Evolutionary conservation across 805 yeast genomes (phyloP), one percentile per base, ranked within the genome.

Genomic region (Barnettozyma populi): DNA sequence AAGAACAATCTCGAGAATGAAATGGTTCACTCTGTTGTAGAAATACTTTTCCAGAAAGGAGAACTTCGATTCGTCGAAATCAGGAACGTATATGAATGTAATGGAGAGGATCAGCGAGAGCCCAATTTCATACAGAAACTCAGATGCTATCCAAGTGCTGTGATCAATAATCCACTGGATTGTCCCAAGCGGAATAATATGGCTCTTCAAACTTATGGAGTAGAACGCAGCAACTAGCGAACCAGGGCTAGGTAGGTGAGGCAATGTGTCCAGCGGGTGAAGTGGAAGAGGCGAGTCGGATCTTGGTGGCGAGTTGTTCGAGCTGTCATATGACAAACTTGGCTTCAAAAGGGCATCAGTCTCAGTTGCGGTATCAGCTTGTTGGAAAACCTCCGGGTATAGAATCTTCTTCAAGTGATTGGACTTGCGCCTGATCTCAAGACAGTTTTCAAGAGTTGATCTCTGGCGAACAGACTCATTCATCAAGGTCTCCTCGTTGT

Each of bases 31-130:
- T 3, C 62, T 54, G 50, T 60, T 64, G 39, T 62, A 58, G 19
- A 69, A 73, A 51, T 61, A 69, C 44, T 57, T 63, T 44, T 63
- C 67, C 7, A 66, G 63, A 2, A 54, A 49, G 5, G 61, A 54
- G 13, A 72, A 64, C 40, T 41, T 46, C 2, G 62, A 57, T 34
- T 65, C 54, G 14, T 56, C 56, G 37, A 70, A 63, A 2, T 62
- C 66, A 3, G 71, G 72, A 1, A 68, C 68, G 51, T 67, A 71
- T 35, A 70, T 67, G 62, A 70, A 70, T 45, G 70, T 65, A 13
- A 70, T 67, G 29, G 74, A 69, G 18, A 68, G 49, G 3, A 69
- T 50, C 23, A 69, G 53, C 2, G 68, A 47, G 40, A 67, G 61
- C 0, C 74, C 75, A 21, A 67, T 60, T 42, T 59, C 62, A 14